These are phyloP conservation scores for Geopyxis carbonaria DNA, from an alignment of 495 filamentous ascomycete genomes.

Conservation along the genomic window DNA sequence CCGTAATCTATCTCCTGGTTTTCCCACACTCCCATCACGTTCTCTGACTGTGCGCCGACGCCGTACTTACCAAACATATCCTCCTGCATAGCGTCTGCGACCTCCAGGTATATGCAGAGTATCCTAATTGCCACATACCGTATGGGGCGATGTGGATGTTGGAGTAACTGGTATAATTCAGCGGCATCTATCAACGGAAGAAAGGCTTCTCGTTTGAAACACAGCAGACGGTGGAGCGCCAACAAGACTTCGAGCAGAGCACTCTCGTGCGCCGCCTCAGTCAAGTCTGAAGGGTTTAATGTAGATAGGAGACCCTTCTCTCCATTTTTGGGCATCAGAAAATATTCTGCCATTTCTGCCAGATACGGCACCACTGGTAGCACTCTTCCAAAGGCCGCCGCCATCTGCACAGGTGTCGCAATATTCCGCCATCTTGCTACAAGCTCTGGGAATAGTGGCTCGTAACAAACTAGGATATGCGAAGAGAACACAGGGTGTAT, in stretches of 20 bases:
- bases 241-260: slow-evolving; percentile 11
- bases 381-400: slow-evolving; percentile 16
- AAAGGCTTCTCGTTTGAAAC: slow-evolving; percentile 19
- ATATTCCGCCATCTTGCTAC: slow-evolving; percentile 18
- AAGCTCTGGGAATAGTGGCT: slow-evolving; percentile 21
- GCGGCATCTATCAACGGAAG: slow-evolving; percentile 10
- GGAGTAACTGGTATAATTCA: slow-evolving; percentile 12
- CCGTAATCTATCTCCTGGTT: slow-evolving; percentile 62
- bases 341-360: slow-evolving; percentile 15
- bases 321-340: neutral
- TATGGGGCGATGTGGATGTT: slow-evolving; percentile 32
- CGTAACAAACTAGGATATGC: slow-evolving; percentile 17
- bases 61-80: slow-evolving; percentile 44
- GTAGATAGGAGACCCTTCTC: no score
- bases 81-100: slow-evolving; percentile 61
- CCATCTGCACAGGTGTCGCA: slow-evolving; percentile 11
- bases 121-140: slow-evolving; percentile 68
- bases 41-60: slow-evolving; percentile 34
- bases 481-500: slow-evolving; percentile 16
- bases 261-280: neutral
- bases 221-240: slow-evolving; percentile 17
- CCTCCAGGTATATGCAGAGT: slow-evolving; percentile 59
- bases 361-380: slow-evolving; percentile 21
- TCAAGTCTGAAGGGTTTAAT: no score
- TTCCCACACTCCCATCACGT: slow-evolving; percentile 56